A percentile compares a stretch with the other conserved stretches of the same genome.
phyloP scores from a whole-genome alignment of 495 filamentous ascomycete genomes.

The Penicillium fimorum region DNA sequence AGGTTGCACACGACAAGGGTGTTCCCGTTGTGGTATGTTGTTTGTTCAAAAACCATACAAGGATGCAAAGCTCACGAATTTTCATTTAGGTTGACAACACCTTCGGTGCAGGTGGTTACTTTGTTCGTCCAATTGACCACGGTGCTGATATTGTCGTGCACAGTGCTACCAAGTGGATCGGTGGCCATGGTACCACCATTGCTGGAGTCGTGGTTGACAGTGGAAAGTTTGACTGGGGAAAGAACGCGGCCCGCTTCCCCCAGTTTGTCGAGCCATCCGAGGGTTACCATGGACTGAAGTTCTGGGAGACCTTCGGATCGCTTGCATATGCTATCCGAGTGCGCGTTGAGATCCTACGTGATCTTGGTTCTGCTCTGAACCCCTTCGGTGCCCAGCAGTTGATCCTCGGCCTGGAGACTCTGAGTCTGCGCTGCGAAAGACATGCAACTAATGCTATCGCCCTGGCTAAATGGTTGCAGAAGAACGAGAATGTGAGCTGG shows the following conservation, averaged over 20 bases:
- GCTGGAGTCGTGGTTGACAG: constrained; percentile 87
- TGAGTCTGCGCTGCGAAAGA: constrained; percentile 80
- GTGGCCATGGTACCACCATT: constrained; percentile 95
- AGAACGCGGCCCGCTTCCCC: constrained; percentile 82
- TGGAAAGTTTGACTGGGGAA: constrained; percentile 97
- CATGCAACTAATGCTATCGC: constrained; percentile 83
- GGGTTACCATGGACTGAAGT: constrained; percentile 95
- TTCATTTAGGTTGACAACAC: constrained; percentile 82
- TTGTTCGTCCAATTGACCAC: constrained; percentile 83
- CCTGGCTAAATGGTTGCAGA: constrained; percentile 81
- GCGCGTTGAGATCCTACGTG: constrained; percentile 84
- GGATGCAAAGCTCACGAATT: neutral
- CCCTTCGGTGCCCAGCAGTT: constrained; percentile 96
- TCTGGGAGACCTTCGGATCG: constrained; percentile 92
- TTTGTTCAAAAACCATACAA: neutral
- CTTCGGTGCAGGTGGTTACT: constrained; percentile 95
- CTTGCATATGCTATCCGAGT: constrained; percentile 81
- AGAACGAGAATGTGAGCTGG: constrained; percentile 82
- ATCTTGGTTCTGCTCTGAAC: constrained; percentile 81
- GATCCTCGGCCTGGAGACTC: constrained; percentile 84
- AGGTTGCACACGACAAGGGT: constrained; percentile 75
- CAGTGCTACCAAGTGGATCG: constrained; percentile 98
- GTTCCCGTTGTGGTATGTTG: constrained; percentile 76
- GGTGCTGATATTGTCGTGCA: constrained; percentile 95
- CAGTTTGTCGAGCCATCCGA: constrained; percentile 89